Evolutionary conservation across 108 stramenopile species (phyloP).

Genomic region (Bacterosira constricta): DNA sequence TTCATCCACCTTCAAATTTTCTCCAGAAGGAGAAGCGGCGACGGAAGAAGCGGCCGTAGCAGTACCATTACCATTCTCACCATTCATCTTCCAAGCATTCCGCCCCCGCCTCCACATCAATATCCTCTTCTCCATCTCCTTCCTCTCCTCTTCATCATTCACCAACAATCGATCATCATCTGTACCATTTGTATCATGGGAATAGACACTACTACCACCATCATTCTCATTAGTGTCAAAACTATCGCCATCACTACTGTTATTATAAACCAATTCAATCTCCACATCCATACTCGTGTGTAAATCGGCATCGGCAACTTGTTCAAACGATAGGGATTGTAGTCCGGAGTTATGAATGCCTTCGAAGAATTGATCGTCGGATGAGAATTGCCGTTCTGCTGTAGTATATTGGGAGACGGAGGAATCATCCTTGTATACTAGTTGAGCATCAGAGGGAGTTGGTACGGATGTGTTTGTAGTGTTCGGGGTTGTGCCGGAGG

Average conservation of each 20-base stretch:
- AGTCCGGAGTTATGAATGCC: slow-evolving; percentile 45
- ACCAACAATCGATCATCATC: not conserved
- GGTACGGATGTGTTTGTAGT: not conserved
- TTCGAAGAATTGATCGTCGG: slow-evolving; percentile 38
- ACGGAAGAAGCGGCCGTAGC: too few species aligned
- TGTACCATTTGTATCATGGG: too few species aligned
- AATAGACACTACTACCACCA: not conserved
- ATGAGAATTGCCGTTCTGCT: slow-evolving; percentile 23
- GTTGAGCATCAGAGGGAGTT: not conserved
- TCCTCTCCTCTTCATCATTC: slow-evolving; percentile 13
- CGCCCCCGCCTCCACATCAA: slow-evolving; percentile 30
- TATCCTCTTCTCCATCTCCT: slow-evolving; percentile 33
- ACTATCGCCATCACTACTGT: slow-evolving; percentile 6
- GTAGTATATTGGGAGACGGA: not conserved
- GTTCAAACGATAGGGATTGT: slow-evolving; percentile 40
- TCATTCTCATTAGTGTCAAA: slow-evolving; percentile 4
- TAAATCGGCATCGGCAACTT: slow-evolving; percentile 21
- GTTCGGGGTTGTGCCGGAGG: not conserved
- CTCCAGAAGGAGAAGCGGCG: too few species aligned
- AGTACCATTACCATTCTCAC: not conserved
- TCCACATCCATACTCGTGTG: slow-evolving; percentile 38
- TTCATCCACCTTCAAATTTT: not conserved
- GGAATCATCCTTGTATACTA: not conserved
- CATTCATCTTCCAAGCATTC: slow-evolving; percentile 11
- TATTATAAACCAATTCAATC: slow-evolving; percentile 43